A percentile compares a stretch with the other conserved stretches of the same genome.
phyloP scores from a whole-genome alignment of 768 basidiomycete genomes.

The Tylopilus balloui region DNA sequence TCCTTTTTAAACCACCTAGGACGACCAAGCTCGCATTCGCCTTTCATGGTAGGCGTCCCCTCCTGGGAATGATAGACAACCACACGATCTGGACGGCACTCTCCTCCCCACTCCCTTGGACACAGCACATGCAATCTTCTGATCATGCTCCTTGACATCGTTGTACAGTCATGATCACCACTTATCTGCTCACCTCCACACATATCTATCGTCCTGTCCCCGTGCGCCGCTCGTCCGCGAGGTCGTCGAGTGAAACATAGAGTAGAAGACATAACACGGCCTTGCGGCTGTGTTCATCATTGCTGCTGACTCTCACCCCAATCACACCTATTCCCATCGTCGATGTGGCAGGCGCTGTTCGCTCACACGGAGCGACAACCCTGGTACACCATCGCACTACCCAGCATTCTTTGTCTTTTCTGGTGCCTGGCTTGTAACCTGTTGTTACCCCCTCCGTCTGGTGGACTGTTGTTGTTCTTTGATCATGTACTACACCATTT shows the following conservation, averaged over 20 bases:
- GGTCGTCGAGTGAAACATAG: conserved; percentile 4
- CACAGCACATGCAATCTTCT: conserved; percentile 6
- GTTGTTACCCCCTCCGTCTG: not conserved
- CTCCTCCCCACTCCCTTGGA: not conserved
- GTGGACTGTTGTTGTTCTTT: conserved; percentile 8
- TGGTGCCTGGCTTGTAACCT: not conserved
- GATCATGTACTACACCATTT: conserved; percentile 18
- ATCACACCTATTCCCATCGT: conserved; percentile 7
- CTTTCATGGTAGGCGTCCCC: conserved; percentile 32
- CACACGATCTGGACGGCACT: not conserved
- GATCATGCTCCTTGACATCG: conserved; percentile 8
- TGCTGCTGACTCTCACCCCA: not conserved
- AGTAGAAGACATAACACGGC: conserved; percentile 8
- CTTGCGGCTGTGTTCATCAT: not conserved
- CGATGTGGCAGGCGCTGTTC: not conserved
- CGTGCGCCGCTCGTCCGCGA: not conserved
- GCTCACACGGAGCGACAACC: not conserved
- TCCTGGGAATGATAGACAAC: conserved; percentile 20
- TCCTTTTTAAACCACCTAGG: conserved; percentile 38
- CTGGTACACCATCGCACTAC: not conserved
- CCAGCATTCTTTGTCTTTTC: not conserved
- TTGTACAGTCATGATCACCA: conserved; percentile 12
- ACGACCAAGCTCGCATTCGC: conserved; percentile 36
- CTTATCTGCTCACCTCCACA: not conserved
- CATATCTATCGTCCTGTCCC: conserved; percentile 7